A percentile compares a stretch with the other conserved stretches of the same genome.
These are phyloP conservation scores for Yarrowia keelungensis DNA, from an alignment of 805 yeast species.

Conservation along the genomic window DNA sequence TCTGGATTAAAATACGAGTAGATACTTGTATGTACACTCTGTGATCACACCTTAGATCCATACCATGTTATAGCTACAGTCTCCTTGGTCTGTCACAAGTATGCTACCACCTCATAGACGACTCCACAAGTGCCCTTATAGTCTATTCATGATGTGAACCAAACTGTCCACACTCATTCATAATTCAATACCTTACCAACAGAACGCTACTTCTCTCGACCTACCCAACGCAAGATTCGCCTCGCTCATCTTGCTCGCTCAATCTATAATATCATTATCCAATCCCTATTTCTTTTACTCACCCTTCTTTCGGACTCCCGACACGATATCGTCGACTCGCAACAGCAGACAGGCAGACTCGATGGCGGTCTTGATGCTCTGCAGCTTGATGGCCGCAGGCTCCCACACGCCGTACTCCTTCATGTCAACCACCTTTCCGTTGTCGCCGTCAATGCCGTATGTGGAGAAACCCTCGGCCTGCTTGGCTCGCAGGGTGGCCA, in stretches of 20 bases:
- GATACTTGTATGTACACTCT: no score
- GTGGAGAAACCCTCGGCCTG: conserved; percentile 90
- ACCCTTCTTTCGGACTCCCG: conserved; percentile 77
- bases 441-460: conserved; percentile 93
- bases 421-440: conserved; percentile 95
- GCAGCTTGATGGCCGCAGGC: conserved; percentile 97
- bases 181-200: no score
- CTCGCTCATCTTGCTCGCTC: neutral
- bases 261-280: conserved; percentile 24
- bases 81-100: no score
- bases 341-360: conserved; percentile 94
- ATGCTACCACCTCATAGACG: no score
- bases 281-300: conserved; percentile 30
- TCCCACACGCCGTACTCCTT: conserved; percentile 97
- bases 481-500: conserved; percentile 92
- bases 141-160: no score
- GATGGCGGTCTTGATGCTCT: conserved; percentile 95
- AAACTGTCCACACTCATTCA: no score
- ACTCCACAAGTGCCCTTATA: no score
- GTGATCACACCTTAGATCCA: no score
- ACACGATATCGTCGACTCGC: conserved; percentile 96
- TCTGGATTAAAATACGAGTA: no score
- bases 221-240: no score
- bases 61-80: no score
- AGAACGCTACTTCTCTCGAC: no score